Conservation (phyloP, 2,329 filamentous ascomycete species). For the Fonsecaea pugnacius region DNA sequence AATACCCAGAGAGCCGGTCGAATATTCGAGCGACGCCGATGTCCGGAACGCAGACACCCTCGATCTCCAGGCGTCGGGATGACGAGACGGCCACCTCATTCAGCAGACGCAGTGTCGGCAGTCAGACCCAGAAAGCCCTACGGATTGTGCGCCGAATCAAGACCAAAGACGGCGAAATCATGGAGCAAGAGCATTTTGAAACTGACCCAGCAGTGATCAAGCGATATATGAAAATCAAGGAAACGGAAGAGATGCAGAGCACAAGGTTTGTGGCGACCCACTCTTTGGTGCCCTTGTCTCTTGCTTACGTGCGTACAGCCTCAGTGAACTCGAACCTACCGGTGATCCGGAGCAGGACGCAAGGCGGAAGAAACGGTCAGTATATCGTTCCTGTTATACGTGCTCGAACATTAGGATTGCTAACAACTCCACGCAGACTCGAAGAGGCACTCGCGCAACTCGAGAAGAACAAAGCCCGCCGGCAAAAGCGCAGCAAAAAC, state of each 20-base stretch:
- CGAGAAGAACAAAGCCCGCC: constrained; percentile 75
- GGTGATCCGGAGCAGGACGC: constrained; percentile 69
- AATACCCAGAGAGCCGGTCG: constrained; percentile 44
- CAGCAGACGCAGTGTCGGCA: constrained; percentile 71
- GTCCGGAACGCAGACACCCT: constrained; percentile 67
- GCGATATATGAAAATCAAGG: constrained; percentile 80
- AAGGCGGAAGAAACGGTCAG: constrained; percentile 62
- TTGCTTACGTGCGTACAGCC: constrained; percentile 27
- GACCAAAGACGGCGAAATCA: constrained; percentile 64
- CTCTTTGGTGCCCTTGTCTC: background rate
- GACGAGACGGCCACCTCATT: constrained; percentile 84
- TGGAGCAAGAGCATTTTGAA: constrained; percentile 62
- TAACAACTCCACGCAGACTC: constrained; percentile 53
- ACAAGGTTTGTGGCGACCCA: constrained; percentile 65
- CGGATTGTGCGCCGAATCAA: constrained; percentile 70
- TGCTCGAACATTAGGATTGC: constrained; percentile 35
- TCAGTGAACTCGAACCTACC: constrained; percentile 55
- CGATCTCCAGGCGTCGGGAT: constrained; percentile 54
- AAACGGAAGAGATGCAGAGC: constrained; percentile 70
- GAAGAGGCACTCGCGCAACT: constrained; percentile 53
- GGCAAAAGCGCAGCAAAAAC: constrained; percentile 62
- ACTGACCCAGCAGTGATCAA: constrained; percentile 85
- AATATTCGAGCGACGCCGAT: constrained; percentile 62
- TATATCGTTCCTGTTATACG: background rate
- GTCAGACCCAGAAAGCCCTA: constrained; percentile 60